Evolutionary conservation across 495 filamentous ascomycete species (phyloP).

Genomic region (Cenococcum geophilum): DNA sequence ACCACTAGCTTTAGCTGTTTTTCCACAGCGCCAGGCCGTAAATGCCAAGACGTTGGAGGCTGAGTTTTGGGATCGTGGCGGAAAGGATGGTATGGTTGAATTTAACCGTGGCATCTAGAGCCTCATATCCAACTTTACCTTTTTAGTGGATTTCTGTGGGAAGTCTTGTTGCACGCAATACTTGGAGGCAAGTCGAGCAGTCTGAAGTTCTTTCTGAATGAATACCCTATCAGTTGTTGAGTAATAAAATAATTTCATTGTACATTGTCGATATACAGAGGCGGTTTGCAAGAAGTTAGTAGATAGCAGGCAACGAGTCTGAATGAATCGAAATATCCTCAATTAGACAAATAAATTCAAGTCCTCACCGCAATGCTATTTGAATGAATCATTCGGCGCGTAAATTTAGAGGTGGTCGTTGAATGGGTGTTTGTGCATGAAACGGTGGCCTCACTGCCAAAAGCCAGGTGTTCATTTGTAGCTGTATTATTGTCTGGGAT

Average conservation of each 20-base stretch:
- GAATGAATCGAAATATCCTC: too few relatives aligned
- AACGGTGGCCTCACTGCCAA: slow-evolving; percentile 27
- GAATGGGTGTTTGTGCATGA: neutral
- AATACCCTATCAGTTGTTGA: too few relatives aligned
- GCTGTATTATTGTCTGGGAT: slow-evolving; percentile 2
- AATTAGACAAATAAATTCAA: too few relatives aligned
- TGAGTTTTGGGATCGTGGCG: slow-evolving; percentile 75
- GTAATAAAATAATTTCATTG: neutral
- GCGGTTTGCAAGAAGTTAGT: neutral
- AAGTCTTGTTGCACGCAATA: neutral
- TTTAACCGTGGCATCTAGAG: slow-evolving; percentile 83
- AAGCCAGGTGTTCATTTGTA: slow-evolving; percentile 22
- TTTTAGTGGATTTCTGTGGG: neutral
- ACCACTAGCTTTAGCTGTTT: slow-evolving; percentile 80
- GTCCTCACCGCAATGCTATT: too few relatives aligned
- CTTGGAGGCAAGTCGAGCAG: neutral
- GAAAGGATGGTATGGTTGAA: slow-evolving; percentile 67
- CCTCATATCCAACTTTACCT: neutral
- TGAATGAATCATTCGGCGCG: neutral
- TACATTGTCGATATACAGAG: neutral
- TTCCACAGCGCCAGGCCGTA: slow-evolving; percentile 82
- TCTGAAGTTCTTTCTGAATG: neutral
- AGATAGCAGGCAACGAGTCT: neutral
- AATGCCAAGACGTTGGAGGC: slow-evolving; percentile 65
- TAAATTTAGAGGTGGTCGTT: neutral